phyloP scores from a whole-genome alignment of 768 basidiomycete genomes.

The Scleroderma bovista region DNA sequence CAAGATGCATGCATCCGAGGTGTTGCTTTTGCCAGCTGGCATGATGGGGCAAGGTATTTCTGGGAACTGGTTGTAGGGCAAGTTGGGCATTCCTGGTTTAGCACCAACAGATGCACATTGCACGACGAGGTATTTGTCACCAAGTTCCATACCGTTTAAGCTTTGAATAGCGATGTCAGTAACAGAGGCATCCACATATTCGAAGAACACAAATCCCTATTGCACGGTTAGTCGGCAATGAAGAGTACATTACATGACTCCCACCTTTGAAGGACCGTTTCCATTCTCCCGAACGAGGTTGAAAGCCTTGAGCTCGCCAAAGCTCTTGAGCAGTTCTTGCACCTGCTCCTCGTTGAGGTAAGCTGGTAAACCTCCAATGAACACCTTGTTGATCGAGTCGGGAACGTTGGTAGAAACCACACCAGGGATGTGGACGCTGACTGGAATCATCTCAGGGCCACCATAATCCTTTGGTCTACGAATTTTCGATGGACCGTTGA shows the following conservation, averaged over 20 bases:
- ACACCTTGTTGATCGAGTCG: constrained; percentile 98
- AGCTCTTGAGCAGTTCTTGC: constrained; percentile 94
- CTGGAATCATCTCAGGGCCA: constrained; percentile 58
- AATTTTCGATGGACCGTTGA: constrained; percentile 93
- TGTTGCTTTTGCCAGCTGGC: constrained; percentile 69
- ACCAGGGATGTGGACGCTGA: constrained; percentile 82
- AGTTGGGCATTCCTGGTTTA: constrained; percentile 58
- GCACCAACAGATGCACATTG: constrained; percentile 95
- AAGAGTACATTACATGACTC: constrained; percentile 13
- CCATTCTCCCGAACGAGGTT: constrained; percentile 95
- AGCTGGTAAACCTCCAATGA: constrained; percentile 91
- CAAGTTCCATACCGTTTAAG: constrained; percentile 96
- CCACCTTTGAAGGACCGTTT: constrained; percentile 84
- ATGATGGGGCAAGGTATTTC: constrained; percentile 85
- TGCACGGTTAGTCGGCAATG: constrained; percentile 3
- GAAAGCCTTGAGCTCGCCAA: constrained; percentile 96
- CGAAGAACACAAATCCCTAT: constrained; percentile 98
- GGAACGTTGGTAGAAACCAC: constrained; percentile 96
- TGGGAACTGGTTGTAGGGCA: constrained; percentile 77
- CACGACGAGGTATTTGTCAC: constrained; percentile 91
- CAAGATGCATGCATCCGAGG: constrained; percentile 70
- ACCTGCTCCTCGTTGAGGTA: constrained; percentile 99
- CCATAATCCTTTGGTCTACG: constrained; percentile 97
- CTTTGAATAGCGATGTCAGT: constrained; percentile 97
- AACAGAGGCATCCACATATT: constrained; percentile 84